These are phyloP conservation scores for Claviceps arundinis DNA, from an alignment of 2,329 filamentous ascomycete species.

Conservation along the genomic window DNA sequence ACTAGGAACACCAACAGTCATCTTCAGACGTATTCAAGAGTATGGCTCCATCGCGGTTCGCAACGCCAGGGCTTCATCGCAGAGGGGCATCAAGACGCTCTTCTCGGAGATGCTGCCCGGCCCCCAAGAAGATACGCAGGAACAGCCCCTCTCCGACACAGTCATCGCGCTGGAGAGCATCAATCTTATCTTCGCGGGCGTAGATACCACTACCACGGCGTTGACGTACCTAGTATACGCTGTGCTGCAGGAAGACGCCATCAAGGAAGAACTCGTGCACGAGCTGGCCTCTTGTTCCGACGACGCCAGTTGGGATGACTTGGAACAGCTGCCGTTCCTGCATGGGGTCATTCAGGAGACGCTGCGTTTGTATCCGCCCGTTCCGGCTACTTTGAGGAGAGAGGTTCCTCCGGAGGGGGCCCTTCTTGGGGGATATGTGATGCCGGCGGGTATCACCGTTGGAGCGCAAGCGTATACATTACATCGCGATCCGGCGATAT, in stretches of 20 bases:
- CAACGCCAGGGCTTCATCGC: not conserved
- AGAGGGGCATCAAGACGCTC: not conserved
- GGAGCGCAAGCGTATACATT: not conserved
- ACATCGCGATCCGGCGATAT: not conserved
- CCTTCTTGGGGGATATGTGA: not conserved
- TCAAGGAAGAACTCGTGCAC: not conserved
- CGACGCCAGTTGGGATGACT: not conserved
- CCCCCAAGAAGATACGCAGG: not conserved
- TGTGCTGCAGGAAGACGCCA: not conserved
- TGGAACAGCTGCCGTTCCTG: not conserved
- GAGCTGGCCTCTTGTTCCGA: not conserved
- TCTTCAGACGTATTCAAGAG: not conserved
- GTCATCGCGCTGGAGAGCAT: not conserved
- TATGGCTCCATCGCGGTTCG: not conserved
- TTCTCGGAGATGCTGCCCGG: not conserved
- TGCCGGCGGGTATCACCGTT: not conserved
- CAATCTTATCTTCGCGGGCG: conserved; percentile 1
- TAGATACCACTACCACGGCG: not conserved
- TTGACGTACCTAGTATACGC: conserved; percentile 1
- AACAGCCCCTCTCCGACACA: not conserved
- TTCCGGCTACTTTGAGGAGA: not conserved
- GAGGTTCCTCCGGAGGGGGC: not conserved
- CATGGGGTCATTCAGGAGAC: not conserved
- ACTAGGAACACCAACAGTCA: not conserved
- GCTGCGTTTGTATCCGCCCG: not conserved